phyloP scores from a whole-genome alignment of 306 rosid genomes.

The Corylus avellana region DNA sequence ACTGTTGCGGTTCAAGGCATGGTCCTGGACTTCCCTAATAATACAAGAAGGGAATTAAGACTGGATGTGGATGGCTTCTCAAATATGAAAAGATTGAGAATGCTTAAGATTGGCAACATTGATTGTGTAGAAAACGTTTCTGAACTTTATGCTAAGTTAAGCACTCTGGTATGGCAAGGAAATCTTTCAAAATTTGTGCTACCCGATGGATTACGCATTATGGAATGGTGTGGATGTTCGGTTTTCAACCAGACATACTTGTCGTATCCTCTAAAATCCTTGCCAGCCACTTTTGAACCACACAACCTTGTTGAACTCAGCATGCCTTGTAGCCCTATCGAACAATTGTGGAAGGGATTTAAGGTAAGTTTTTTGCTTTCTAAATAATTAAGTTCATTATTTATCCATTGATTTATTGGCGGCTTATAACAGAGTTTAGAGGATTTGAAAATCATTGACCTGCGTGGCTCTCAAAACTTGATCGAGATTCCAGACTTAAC shows the following conservation, averaged over 20 bases:
- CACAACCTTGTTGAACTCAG: background rate
- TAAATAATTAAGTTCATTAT: too few species aligned
- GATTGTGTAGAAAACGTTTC: too few species aligned
- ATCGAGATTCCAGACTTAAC: background rate
- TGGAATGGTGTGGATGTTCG: background rate
- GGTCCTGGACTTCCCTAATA: background rate
- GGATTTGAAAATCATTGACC: background rate
- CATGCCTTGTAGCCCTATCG: background rate
- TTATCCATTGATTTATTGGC: background rate
- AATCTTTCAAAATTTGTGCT: background rate
- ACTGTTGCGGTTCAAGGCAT: background rate
- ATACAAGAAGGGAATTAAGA: background rate
- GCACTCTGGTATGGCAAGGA: background rate
- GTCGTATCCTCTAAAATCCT: background rate
- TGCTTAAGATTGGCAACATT: background rate
- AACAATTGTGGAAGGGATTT: background rate
- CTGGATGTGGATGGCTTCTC: background rate
- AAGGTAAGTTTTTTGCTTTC: background rate
- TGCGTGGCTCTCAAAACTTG: background rate
- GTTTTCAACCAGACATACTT: background rate
- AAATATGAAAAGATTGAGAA: background rate
- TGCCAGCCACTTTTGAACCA: background rate
- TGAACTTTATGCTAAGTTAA: too few species aligned
- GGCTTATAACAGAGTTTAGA: background rate
- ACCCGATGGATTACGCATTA: background rate